These are phyloP conservation scores for Penicillium lividum DNA, from an alignment of 495 filamentous ascomycete genomes.

Conservation along the genomic window DNA sequence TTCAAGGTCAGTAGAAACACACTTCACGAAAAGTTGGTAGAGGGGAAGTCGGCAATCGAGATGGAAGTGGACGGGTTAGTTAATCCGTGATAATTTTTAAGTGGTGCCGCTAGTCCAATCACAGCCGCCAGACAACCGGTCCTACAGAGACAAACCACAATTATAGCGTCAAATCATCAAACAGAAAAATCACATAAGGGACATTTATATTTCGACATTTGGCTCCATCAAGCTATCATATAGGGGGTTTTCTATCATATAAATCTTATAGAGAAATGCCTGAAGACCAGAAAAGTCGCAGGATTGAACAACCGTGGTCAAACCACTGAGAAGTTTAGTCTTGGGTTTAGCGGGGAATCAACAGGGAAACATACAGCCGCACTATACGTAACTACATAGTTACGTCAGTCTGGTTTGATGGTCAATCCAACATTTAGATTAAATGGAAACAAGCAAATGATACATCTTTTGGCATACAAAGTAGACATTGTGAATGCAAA, in stretches of 20 bases:
- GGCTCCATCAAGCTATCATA: background rate
- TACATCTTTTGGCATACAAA: background rate
- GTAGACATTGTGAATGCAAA: background rate
- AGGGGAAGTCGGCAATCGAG: constrained; percentile 40
- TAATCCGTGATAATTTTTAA: constrained; percentile 53
- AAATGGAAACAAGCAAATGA: background rate
- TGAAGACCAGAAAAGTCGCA: background rate
- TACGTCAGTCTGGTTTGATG: background rate
- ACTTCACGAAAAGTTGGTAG: constrained; percentile 37
- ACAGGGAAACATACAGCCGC: background rate
- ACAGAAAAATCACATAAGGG: no score
- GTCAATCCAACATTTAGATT: background rate
- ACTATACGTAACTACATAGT: no score
- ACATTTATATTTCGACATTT: no score
- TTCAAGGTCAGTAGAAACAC: constrained; percentile 22
- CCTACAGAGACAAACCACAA: background rate
- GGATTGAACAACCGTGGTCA: background rate
- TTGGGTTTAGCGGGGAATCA: background rate
- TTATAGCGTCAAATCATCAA: background rate
- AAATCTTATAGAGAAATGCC: background rate
- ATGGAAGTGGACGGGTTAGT: constrained; percentile 37
- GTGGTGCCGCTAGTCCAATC: constrained; percentile 52
- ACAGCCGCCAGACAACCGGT: constrained; percentile 20
- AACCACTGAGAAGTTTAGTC: background rate
- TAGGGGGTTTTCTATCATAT: background rate